These are phyloP conservation scores for Chondrostereum purpureum DNA, from an alignment of 1,284 basidiomycete genomes.

Conservation along the genomic window DNA sequence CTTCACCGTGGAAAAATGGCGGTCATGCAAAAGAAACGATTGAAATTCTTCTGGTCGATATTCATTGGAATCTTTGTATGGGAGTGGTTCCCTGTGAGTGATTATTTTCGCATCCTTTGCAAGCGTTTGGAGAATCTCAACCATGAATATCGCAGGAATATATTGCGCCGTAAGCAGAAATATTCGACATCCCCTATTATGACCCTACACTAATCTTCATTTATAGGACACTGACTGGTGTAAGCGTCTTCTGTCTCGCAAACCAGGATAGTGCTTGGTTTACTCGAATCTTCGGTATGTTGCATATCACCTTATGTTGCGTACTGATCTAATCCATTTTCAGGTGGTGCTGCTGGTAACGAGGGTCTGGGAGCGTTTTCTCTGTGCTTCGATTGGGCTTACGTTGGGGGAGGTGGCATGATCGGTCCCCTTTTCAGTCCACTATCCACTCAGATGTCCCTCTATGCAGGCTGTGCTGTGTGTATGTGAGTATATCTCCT, in stretches of 20 bases:
- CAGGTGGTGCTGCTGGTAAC: conserved; percentile 32
- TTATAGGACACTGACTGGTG: conserved; percentile 41
- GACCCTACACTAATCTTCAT: background rate
- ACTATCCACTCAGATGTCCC: conserved; percentile 27
- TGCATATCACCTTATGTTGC: conserved; percentile 4
- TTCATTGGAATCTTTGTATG: conserved; percentile 46
- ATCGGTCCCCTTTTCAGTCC: conserved; percentile 33
- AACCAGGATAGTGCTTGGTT: conserved; percentile 47
- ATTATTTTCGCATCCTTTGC: conserved; percentile 19
- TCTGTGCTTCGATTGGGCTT: conserved; percentile 29
- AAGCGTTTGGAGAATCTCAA: too few species aligned
- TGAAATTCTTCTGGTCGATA: conserved; percentile 51
- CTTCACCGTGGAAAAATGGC: conserved; percentile 30
- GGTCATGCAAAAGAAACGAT: conserved; percentile 44
- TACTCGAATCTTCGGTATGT: conserved; percentile 49
- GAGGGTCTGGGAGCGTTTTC: conserved; percentile 31
- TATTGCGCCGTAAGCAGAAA: conserved; percentile 12
- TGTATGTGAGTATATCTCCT: conserved; percentile 21
- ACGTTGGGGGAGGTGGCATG: conserved; percentile 24
- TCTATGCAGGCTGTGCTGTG: conserved; percentile 22
- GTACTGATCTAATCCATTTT: background rate
- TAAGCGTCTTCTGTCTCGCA: conserved; percentile 54
- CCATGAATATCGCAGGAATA: conserved; percentile 12
- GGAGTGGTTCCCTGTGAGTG: conserved; percentile 42
- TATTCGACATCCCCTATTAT: background rate